A percentile compares a stretch with the other conserved stretches of the same genome.
These are phyloP conservation scores for Lablab purpureus DNA, from an alignment of 306 rosid genomes.

Conservation along the genomic window DNA sequence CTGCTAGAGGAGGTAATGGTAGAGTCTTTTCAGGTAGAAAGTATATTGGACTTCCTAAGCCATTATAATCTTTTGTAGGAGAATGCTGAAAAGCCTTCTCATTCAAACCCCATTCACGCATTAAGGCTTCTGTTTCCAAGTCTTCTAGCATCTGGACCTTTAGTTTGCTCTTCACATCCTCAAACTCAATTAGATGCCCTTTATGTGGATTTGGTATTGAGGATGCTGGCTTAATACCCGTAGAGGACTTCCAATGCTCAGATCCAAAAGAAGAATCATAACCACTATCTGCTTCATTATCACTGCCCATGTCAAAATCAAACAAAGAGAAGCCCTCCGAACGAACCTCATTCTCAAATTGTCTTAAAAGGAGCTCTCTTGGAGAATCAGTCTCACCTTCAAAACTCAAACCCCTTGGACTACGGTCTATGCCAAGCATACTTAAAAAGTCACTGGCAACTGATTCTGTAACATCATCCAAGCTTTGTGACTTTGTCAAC, in stretches of 20 bases:
- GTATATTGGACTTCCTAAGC: conserved; percentile 77
- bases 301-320: conserved; percentile 55
- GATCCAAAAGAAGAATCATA: conserved; percentile 45
- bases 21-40: conserved; percentile 57
- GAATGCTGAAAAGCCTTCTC: conserved; percentile 86
- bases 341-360: conserved; percentile 78
- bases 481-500: conserved; percentile 58
- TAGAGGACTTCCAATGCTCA: conserved; percentile 52
- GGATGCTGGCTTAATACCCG: conserved; percentile 54
- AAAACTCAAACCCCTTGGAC: conserved; percentile 67
- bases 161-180: conserved; percentile 55
- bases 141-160: conserved; percentile 79
- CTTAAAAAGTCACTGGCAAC: conserved; percentile 78
- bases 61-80: conserved; percentile 62
- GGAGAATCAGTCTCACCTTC: conserved; percentile 87
- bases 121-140: conserved; percentile 85
- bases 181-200: conserved; percentile 54
- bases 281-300: conserved; percentile 48
- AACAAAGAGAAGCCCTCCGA: conserved; percentile 78
- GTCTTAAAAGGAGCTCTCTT: conserved; percentile 82
- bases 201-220: conserved; percentile 58
- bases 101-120: conserved; percentile 86
- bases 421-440: conserved; percentile 68
- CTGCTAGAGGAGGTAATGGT: conserved; percentile 81
- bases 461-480: conserved; percentile 73